Evolutionary conservation across 1,284 basidiomycete species (phyloP).

Genomic region (Lentinus polychrous): DNA sequence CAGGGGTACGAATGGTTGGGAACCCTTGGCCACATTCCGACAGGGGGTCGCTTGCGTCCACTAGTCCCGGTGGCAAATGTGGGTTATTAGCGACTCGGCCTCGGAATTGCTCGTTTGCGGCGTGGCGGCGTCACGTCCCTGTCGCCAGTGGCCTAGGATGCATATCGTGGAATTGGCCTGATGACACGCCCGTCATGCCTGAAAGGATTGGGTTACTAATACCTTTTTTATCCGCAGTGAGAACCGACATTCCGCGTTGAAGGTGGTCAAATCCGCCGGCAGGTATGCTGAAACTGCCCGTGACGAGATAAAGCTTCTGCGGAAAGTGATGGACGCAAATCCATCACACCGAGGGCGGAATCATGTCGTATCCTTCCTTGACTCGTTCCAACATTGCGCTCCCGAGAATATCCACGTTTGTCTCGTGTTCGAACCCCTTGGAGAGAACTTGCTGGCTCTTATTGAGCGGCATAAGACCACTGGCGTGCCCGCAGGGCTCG

Average conservation of each 20-base stretch:
- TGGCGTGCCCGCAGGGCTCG: slow-evolving; percentile 74
- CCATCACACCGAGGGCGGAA: slow-evolving; percentile 61
- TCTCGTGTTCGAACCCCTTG: slow-evolving; percentile 88
- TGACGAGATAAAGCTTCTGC: slow-evolving; percentile 86
- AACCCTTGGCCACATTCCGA: too few species aligned
- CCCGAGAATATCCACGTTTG: slow-evolving; percentile 76
- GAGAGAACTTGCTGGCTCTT: slow-evolving; percentile 80
- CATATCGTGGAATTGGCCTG: too few species aligned
- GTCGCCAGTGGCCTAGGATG: too few species aligned
- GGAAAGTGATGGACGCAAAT: slow-evolving; percentile 69
- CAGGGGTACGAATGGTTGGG: too few species aligned
- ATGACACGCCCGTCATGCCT: too few species aligned
- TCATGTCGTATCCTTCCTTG: slow-evolving; percentile 80
- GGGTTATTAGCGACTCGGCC: too few species aligned
- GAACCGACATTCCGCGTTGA: slow-evolving; percentile 78
- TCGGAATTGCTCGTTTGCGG: too few species aligned
- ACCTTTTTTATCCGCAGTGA: slow-evolving; percentile 30
- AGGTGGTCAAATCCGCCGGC: slow-evolving; percentile 86
- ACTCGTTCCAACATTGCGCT: slow-evolving; percentile 58
- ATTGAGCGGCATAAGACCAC: slow-evolving; percentile 84
- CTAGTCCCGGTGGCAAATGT: too few species aligned
- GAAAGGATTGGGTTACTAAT: too few species aligned
- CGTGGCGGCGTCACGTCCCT: too few species aligned
- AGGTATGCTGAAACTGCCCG: slow-evolving; percentile 84
- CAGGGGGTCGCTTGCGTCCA: too few species aligned